Percentiles rank a stretch among this genome's conserved stretches.
phyloP scores from a whole-genome alignment of 2,329 filamentous ascomycete genomes.

The Gliomastix tumulicola region DNA sequence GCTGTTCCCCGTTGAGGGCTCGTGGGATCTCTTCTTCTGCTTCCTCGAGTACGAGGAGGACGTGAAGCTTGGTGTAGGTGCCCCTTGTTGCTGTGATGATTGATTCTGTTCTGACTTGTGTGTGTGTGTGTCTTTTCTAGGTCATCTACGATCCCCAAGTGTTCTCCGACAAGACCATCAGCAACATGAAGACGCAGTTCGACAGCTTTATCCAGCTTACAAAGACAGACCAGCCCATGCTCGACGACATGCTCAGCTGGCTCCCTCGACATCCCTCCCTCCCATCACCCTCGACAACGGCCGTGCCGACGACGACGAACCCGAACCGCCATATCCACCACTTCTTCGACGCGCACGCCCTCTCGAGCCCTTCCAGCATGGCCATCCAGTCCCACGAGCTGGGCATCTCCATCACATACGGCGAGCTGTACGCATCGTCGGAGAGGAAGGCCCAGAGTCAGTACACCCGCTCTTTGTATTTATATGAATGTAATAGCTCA shows the following conservation, averaged over 20 bases:
- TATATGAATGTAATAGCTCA: too few relatives aligned
- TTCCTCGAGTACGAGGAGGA: conserved; percentile 5
- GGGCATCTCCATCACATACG: conserved; percentile 3
- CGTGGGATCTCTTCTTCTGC: conserved; percentile 6
- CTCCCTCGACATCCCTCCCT: conserved; percentile 2
- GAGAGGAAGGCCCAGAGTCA: conserved; percentile 4
- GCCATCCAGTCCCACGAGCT: conserved; percentile 1
- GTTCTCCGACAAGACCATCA: conserved; percentile 1
- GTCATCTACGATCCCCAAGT: conserved; percentile 5
- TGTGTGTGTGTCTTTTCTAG: too few relatives aligned
- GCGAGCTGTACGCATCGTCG: conserved; percentile 1
- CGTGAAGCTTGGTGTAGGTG: conserved; percentile 4
- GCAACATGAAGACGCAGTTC: conserved; percentile 4
- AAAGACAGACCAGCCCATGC: conserved; percentile 1
- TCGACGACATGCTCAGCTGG: conserved; percentile 5
- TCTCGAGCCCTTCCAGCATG: neutral
- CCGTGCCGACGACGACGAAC: neutral
- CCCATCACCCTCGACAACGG: too few relatives aligned
- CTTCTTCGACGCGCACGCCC: conserved; percentile 6
- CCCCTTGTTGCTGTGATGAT: too few relatives aligned
- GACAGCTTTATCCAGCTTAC: conserved; percentile 1
- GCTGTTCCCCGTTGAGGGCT: conserved; percentile 6
- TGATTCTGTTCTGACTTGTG: too few relatives aligned
- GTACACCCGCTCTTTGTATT: too few relatives aligned
- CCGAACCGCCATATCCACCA: conserved; percentile 5